These are phyloP conservation scores for Laguncularia racemosa DNA, from an alignment of 345 rosid genomes.

Conservation along the genomic window DNA sequence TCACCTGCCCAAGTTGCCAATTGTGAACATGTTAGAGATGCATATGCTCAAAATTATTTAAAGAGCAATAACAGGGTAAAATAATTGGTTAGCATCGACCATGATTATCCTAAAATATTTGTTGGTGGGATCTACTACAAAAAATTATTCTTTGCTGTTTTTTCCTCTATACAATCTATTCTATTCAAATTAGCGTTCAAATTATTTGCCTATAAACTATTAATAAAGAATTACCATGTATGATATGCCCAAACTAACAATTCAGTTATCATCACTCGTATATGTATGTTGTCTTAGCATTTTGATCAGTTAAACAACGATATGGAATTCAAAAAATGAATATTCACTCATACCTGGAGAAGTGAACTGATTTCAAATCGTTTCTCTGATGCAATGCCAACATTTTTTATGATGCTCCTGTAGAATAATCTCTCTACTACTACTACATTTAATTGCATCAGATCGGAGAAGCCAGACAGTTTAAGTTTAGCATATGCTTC, in stretches of 20 bases:
- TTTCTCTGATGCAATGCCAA: slow-evolving; percentile 40
- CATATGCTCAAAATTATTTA: too few species aligned
- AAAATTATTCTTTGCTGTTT: too few species aligned
- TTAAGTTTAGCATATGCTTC: slow-evolving; percentile 46
- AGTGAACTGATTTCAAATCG: slow-evolving; percentile 48
- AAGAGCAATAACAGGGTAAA: too few species aligned
- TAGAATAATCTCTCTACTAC: slow-evolving; percentile 70
- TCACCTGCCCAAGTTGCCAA: slow-evolving; percentile 40
- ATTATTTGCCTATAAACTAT: too few species aligned
- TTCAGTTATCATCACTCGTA: not conserved
- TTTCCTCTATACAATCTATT: too few species aligned
- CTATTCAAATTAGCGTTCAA: too few species aligned
- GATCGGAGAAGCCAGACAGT: slow-evolving; percentile 33
- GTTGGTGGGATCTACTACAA: too few species aligned
- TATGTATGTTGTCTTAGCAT: not conserved
- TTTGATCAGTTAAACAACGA: not conserved
- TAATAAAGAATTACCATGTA: too few species aligned
- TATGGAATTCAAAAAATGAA: not conserved
- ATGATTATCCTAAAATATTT: too few species aligned
- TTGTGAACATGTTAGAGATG: not conserved
- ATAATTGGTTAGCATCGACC: too few species aligned
- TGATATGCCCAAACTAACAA: not conserved
- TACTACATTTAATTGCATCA: slow-evolving; percentile 38
- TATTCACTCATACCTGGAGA: slow-evolving; percentile 46
- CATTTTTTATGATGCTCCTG: slow-evolving; percentile 47